Conservation (phyloP, 129 eudicot species). For the Artemisia annua region DNA sequence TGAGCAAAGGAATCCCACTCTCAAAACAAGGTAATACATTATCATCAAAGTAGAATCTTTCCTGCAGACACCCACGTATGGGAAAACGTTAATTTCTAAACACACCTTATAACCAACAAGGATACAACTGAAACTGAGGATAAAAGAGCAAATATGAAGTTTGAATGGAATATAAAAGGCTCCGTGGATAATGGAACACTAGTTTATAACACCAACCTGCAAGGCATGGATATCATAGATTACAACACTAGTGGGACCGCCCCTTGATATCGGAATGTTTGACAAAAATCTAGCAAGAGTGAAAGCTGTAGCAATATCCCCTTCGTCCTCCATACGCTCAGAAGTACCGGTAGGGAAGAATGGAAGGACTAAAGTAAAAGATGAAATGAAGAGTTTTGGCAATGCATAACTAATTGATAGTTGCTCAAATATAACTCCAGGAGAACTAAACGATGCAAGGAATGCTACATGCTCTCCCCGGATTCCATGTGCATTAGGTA, state of each 20-base stretch:
- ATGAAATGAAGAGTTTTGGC: conserved; percentile 88
- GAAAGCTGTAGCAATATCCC: conserved; percentile 97
- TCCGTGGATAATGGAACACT: not conserved
- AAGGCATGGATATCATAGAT: conserved; percentile 94
- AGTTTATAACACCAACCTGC: conserved; percentile 54
- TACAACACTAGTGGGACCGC: conserved; percentile 98
- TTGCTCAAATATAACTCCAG: conserved; percentile 95
- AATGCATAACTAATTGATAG: conserved; percentile 90
- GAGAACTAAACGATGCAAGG: conserved; percentile 95
- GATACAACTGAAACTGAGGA: conserved; percentile 1
- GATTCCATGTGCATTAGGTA: conserved; percentile 95
- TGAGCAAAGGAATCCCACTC: conserved; percentile 95
- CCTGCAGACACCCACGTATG: conserved; percentile 42
- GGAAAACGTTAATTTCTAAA: conserved; percentile 1
- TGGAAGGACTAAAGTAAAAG: conserved; percentile 96
- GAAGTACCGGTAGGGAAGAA: conserved; percentile 98
- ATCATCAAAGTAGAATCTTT: conserved; percentile 96
- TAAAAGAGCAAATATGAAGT: not conserved
- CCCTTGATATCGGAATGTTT: conserved; percentile 80
- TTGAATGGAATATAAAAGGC: not conserved
- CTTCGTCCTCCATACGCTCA: conserved; percentile 99
- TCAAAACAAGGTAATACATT: conserved; percentile 93
- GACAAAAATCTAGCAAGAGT: conserved; percentile 94
- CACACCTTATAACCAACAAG: not conserved
- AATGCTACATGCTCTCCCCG: conserved; percentile 99